phyloP scores from a whole-genome alignment of 106 monocot genomes.

The Dendrobium nobile region DNA sequence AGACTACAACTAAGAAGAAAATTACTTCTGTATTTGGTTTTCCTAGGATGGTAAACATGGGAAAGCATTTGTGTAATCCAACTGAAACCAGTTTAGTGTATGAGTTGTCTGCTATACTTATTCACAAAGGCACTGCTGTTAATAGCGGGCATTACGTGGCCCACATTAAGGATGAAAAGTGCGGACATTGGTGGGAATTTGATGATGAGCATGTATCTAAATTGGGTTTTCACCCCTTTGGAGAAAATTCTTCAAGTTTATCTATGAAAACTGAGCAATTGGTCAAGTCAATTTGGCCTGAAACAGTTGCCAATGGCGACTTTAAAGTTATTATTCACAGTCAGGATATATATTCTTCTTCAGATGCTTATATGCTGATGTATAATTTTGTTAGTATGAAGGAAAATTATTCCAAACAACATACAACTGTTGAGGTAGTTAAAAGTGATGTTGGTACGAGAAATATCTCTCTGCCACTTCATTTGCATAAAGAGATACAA shows the following conservation, averaged over 20 bases:
- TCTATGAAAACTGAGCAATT: slow-evolving; percentile 26
- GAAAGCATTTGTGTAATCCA: slow-evolving; percentile 30
- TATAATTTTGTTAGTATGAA: slow-evolving; percentile 37
- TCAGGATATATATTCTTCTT: slow-evolving; percentile 68
- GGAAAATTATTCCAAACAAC: slow-evolving; percentile 3
- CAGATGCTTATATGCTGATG: slow-evolving; percentile 99
- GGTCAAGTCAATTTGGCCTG: slow-evolving; percentile 4
- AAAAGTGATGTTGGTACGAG: slow-evolving; percentile 9
- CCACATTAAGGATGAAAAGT: slow-evolving; percentile 84
- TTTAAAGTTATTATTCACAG: slow-evolving; percentile 5
- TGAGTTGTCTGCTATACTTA: slow-evolving; percentile 87
- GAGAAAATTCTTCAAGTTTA: slow-evolving; percentile 36
- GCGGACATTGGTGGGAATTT: slow-evolving; percentile 97
- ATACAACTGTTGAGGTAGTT: not conserved
- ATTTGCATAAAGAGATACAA: slow-evolving; percentile 57
- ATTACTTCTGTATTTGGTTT: slow-evolving; percentile 87
- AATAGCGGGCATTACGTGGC: slow-evolving; percentile 97
- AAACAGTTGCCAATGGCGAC: slow-evolving; percentile 30
- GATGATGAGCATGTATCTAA: slow-evolving; percentile 93
- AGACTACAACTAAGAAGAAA: slow-evolving; percentile 97
- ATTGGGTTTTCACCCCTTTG: slow-evolving; percentile 76
- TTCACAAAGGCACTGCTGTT: slow-evolving; percentile 88
- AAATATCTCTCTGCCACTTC: slow-evolving; percentile 41
- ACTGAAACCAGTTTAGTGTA: slow-evolving; percentile 40
- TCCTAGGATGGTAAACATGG: slow-evolving; percentile 66